A percentile compares a stretch with the other conserved stretches of the same genome.
phyloP scores from a whole-genome alignment of 192 early-diverging fungal species.

The Umbelopsis isabellina region DNA sequence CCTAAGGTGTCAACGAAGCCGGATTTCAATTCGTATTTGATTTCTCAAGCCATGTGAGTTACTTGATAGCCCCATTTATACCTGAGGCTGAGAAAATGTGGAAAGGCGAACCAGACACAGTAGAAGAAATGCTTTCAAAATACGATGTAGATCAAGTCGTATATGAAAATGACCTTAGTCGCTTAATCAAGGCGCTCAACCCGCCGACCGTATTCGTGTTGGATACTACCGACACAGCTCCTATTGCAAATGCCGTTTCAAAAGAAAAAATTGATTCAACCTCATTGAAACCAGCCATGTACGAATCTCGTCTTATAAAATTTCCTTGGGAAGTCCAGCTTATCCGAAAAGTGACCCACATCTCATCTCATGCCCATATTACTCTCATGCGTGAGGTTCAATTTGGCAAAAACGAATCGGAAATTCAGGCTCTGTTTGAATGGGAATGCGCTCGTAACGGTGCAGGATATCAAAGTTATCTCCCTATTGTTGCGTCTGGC shows the following conservation, averaged over 20 bases:
- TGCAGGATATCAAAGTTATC: constrained; percentile 81
- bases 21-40: constrained; percentile 77
- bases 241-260: constrained; percentile 3
- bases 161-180: constrained; percentile 58
- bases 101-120: constrained; percentile 72
- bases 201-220: constrained; percentile 57
- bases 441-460: constrained; percentile 69
- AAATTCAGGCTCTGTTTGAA: constrained; percentile 81
- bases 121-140: constrained; percentile 51
- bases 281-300: constrained; percentile 55
- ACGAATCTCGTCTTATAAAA: constrained; percentile 86
- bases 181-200: constrained; percentile 49
- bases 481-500: constrained; percentile 83
- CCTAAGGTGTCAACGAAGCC: constrained; percentile 67
- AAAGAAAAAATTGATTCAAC: constrained; percentile 31
- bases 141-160: constrained; percentile 78
- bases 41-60: constrained; percentile 61
- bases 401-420: constrained; percentile 66
- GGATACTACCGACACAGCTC: constrained; percentile 45
- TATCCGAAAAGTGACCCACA: constrained; percentile 75
- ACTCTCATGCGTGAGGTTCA: constrained; percentile 76
- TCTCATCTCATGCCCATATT: constrained; percentile 79
- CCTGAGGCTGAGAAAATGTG: constrained; percentile 76
- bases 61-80: constrained; percentile 73
- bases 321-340: constrained; percentile 74